Evolutionary conservation across 140 eudicot genomes (phyloP), one percentile per base, ranked within the genome.

Genomic region (Cichorium intybus): DNA sequence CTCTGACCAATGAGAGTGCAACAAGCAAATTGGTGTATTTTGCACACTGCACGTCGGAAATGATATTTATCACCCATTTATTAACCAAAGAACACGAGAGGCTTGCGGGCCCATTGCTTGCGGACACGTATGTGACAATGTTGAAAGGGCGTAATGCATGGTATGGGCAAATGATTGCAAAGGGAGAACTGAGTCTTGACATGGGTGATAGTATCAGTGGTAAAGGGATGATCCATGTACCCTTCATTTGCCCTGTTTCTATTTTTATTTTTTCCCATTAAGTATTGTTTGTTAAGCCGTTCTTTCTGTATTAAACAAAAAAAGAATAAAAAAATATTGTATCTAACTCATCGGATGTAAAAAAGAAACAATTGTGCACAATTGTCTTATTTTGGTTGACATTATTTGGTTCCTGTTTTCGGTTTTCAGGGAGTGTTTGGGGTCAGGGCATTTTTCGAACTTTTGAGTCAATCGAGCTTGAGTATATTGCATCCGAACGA

Each of bases 161-260:
- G 97, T 89, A 89, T 11, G 97, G 91, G 3, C 95, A 89, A 71
- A 86, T 85, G 97, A 75, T 89, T 50, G 97, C 97, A 41, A 86
- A 86, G 61, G 91, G 91, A 9, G 80, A 86, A 62, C 75, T 89
- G 45, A 86, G 86, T 72, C 88, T 83, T 4, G 97, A 86, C 61
- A 79, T 89, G 91, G 95, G 91, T 48, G 95, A 86, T 59, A 89
- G 91, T 82, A 85, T 89, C 55, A 85, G 80, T 10, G 97, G 97
- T 60, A 89, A 85, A 64, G 95, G 97, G 64, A 88, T 83, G 84
- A 88, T 85, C 63, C 95, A 85, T 90, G 96, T 88, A 62, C 55
- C n/a, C 46, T 51, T 61, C 12, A 23, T 20, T 48, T 9, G 18
- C 56, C 43, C 68, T 73, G 16, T 20, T 14, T 53, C 24, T n/a